Evolutionary conservation across 176 grass and related monocot species (phyloP).

Genomic region (Zizania latifolia): DNA sequence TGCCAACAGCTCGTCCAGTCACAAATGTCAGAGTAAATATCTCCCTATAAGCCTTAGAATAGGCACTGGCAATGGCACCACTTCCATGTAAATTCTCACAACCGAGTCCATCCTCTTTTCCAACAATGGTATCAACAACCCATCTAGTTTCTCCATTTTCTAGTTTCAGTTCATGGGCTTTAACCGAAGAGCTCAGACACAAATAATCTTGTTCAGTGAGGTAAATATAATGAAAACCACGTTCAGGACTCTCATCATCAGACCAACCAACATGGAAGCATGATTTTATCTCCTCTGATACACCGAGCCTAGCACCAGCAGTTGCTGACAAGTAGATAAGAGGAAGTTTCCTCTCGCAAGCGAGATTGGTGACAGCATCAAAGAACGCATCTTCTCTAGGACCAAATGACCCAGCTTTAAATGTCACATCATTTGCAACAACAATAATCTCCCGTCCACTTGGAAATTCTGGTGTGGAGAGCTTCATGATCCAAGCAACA

Average conservation of each 20-base stretch:
- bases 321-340: conserved; percentile 94
- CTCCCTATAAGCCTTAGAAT: conserved; percentile 92
- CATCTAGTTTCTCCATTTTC: conserved; percentile 87
- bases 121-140: conserved; percentile 90
- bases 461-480: conserved; percentile 89
- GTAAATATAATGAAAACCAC: conserved; percentile 96
- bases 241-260: conserved; percentile 81
- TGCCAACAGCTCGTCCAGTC: conserved; percentile 87
- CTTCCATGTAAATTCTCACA: conserved; percentile 95
- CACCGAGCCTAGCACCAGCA: conserved; percentile 87
- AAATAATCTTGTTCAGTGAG: conserved; percentile 75
- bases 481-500: conserved; percentile 93
- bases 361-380: conserved; percentile 80
- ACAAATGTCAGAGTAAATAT: conserved; percentile 98
- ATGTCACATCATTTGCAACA: conserved; percentile 91
- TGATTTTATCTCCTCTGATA: conserved; percentile 88
- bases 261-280: conserved; percentile 92
- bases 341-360: conserved; percentile 88
- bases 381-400: conserved; percentile 98
- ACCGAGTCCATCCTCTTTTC: conserved; percentile 88
- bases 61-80: conserved; percentile 90
- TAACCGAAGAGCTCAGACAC: conserved; percentile 66
- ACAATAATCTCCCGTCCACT: conserved; percentile 86
- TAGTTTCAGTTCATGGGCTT: conserved; percentile 84
- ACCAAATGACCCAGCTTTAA: conserved; percentile 93